These are phyloP conservation scores for Phaffomyces opuntiae DNA, from an alignment of 805 yeast genomes.

Conservation along the genomic window DNA sequence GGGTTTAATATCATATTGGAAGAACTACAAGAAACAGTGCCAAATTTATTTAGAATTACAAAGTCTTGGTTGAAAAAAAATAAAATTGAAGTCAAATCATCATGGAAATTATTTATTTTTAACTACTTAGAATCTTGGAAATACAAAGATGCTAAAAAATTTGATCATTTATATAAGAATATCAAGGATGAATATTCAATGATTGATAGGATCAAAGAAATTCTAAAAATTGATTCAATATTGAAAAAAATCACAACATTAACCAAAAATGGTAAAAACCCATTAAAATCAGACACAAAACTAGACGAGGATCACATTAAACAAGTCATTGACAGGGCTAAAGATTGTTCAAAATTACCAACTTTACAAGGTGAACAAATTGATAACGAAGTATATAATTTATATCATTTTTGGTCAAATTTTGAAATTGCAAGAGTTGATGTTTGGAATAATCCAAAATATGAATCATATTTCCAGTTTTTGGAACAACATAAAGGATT, in stretches of 20 bases:
- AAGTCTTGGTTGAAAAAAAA: slow-evolving; percentile 48
- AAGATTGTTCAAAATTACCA: slow-evolving; percentile 27
- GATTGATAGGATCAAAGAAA: slow-evolving; percentile 22
- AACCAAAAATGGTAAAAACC: background rate
- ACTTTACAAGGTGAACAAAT: slow-evolving; percentile 46
- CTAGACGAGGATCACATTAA: slow-evolving; percentile 29
- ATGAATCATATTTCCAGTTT: slow-evolving; percentile 58
- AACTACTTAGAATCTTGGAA: slow-evolving; percentile 29
- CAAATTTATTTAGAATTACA: slow-evolving; percentile 72
- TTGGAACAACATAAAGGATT: slow-evolving; percentile 77
- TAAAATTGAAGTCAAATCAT: slow-evolving; percentile 43
- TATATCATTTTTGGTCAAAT: slow-evolving; percentile 90
- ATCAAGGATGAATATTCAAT: slow-evolving; percentile 23
- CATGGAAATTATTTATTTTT: slow-evolving; percentile 63
- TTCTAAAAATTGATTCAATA: slow-evolving; percentile 26
- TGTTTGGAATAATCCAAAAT: slow-evolving; percentile 58
- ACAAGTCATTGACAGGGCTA: slow-evolving; percentile 30
- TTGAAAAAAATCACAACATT: slow-evolving; percentile 10
- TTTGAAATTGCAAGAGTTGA: slow-evolving; percentile 86
- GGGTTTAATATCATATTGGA: slow-evolving; percentile 78
- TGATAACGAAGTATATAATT: slow-evolving; percentile 61
- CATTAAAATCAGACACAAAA: slow-evolving; percentile 9
- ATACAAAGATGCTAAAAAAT: slow-evolving; percentile 26
- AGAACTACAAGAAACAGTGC: slow-evolving; percentile 78
- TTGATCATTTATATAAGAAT: slow-evolving; percentile 20